These are phyloP conservation scores for Metrosideros polymorpha DNA, from an alignment of 441 rosid genomes.

Conservation along the genomic window DNA sequence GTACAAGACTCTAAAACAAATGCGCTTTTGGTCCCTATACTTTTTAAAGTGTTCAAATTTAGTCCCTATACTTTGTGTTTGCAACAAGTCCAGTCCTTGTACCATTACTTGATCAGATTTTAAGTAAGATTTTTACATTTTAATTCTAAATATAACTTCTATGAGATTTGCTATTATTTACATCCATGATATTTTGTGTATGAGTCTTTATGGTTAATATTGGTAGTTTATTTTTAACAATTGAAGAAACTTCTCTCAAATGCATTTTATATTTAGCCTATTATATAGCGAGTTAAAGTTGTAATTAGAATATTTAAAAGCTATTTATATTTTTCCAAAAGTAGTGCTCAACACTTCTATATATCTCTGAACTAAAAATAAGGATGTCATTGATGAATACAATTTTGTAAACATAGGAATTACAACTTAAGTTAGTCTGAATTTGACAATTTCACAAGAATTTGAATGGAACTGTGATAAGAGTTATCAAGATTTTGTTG, in stretches of 20 bases:
- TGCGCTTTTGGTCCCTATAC: background rate
- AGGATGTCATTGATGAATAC: background rate
- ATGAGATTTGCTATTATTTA: background rate
- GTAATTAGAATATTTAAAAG: background rate
- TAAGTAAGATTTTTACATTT: background rate
- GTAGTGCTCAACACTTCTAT: background rate
- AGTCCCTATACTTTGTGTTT: background rate
- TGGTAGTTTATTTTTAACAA: background rate
- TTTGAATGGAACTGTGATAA: background rate
- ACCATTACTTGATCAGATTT: background rate
- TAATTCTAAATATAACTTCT: background rate
- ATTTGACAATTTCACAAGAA: background rate
- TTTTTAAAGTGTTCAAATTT: background rate
- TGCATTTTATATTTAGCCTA: background rate
- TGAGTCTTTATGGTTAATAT: background rate
- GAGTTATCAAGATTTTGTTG: background rate
- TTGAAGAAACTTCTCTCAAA: background rate
- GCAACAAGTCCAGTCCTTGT: background rate
- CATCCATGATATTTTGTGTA: background rate
- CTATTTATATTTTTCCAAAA: background rate
- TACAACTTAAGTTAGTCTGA: background rate
- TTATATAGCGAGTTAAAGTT: background rate
- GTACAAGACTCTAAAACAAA: background rate
- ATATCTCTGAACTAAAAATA: background rate
- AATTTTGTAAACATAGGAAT: background rate